A percentile compares a stretch with the other conserved stretches of the same genome.
Conservation (phyloP, 495 filamentous ascomycete genomes). For the Clavariopsis aquatica region DNA sequence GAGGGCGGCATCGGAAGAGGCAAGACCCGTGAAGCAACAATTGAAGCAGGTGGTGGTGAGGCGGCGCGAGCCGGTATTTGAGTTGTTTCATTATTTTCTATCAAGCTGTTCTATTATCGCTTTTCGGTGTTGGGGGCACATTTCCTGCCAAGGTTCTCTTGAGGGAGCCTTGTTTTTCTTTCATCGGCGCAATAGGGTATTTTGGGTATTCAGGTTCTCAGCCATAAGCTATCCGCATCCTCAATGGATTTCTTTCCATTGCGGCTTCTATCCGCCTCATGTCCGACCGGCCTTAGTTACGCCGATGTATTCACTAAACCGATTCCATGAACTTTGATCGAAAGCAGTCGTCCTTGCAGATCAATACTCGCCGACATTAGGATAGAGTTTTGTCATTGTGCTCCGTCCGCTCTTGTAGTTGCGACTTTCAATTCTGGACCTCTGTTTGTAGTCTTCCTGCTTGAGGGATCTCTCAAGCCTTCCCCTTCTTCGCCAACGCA, state of each 20-base stretch:
- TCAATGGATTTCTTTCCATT: neutral
- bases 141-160: neutral
- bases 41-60: slow-evolving; percentile 77
- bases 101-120: neutral
- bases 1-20: slow-evolving; percentile 79
- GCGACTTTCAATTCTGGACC: neutral
- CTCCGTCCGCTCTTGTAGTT: neutral
- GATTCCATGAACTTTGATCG: too few relatives aligned
- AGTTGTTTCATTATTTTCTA: neutral
- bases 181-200: neutral
- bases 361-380: too few relatives aligned
- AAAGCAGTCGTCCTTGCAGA: too few relatives aligned
- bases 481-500: neutral
- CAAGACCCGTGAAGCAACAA: slow-evolving; percentile 70
- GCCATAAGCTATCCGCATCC: neutral
- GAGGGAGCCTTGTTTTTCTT: neutral
- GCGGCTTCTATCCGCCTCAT: neutral
- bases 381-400: neutral
- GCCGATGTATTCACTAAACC: too few relatives aligned
- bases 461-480: neutral
- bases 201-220: neutral
- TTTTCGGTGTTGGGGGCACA: slow-evolving; percentile 6
- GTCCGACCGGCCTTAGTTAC: too few relatives aligned
- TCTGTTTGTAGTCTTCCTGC: too few relatives aligned
- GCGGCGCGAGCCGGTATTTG: slow-evolving; percentile 65